Conservation (phyloP, 257 asterid genomes). For the Dorcoceras hygrometricum region DNA sequence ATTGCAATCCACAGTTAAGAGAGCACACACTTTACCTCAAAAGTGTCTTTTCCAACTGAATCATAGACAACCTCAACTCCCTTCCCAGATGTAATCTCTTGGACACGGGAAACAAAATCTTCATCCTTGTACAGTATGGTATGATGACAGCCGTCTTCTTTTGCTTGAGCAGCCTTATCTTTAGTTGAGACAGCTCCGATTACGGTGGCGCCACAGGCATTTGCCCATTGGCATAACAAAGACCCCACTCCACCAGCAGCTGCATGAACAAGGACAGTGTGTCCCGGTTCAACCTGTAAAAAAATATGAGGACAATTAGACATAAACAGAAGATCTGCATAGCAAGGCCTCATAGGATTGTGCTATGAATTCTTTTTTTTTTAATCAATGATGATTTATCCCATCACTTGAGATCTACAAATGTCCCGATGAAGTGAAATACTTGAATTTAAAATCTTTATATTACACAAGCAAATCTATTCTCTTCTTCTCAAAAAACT, state of each 20-base stretch:
- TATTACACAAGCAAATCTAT: too few species aligned
- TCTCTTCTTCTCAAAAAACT: too few species aligned
- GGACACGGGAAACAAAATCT: constrained; percentile 76
- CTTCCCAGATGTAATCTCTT: constrained; percentile 81
- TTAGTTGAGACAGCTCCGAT: constrained; percentile 89
- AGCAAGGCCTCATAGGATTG: background rate
- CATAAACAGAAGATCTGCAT: background rate
- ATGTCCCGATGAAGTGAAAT: background rate
- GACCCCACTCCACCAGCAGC: constrained; percentile 99
- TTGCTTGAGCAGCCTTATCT: constrained; percentile 92
- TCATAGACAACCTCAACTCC: constrained; percentile 99
- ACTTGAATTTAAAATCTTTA: background rate
- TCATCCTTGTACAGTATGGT: constrained; percentile 70
- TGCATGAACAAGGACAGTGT: constrained; percentile 85
- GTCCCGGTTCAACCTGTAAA: constrained; percentile 78
- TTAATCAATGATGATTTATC: background rate
- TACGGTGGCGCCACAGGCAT: constrained; percentile 84
- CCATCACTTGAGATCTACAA: background rate
- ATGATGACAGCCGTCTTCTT: constrained; percentile 92
- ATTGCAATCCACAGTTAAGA: background rate
- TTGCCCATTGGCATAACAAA: constrained; percentile 94
- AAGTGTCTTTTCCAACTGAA: constrained; percentile 96
- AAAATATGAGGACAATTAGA: background rate
- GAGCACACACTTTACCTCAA: constrained; percentile 52
- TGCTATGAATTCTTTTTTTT: background rate